Conservation (phyloP, 2,329 filamentous ascomycete genomes). For the Diplodia mutila region DNA sequence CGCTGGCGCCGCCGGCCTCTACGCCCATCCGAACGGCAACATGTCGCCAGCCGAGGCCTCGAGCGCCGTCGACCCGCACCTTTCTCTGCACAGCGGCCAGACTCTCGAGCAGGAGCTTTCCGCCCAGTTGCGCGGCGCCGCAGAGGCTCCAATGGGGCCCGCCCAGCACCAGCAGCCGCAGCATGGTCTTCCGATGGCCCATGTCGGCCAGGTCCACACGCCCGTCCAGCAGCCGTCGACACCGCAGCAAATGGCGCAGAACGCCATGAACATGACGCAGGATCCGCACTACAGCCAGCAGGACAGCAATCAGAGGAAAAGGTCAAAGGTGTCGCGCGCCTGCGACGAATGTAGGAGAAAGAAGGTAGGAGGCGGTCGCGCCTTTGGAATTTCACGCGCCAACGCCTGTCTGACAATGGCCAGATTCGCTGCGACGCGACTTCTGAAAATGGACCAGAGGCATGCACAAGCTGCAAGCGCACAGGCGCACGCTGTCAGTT, state of each 20-base stretch:
- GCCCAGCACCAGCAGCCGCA: constrained; percentile 37
- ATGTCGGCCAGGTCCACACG: constrained; percentile 41
- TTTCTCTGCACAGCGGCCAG: constrained; percentile 34
- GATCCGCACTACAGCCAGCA: constrained; percentile 41
- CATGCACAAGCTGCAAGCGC: constrained; percentile 46
- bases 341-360: constrained; percentile 48
- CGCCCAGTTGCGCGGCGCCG: constrained; percentile 39
- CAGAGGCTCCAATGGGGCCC: constrained; percentile 36
- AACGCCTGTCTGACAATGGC: not conserved
- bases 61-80: constrained; percentile 24
- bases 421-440: constrained; percentile 48
- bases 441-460: constrained; percentile 44
- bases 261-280: constrained; percentile 42
- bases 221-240: constrained; percentile 42
- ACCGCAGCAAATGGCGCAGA: constrained; percentile 45
- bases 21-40: constrained; percentile 41
- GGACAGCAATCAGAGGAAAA: constrained; percentile 40
- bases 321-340: constrained; percentile 47
- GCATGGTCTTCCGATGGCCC: constrained; percentile 33
- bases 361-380: constrained; percentile 36
- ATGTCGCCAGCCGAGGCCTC: constrained; percentile 30
- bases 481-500: constrained; percentile 47
- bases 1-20: constrained; percentile 37
- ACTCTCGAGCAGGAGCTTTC: constrained; percentile 40
- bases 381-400: constrained; percentile 18